Conservation (phyloP, 2,329 filamentous ascomycete species). For the Pseudocercospora musae region DNA sequence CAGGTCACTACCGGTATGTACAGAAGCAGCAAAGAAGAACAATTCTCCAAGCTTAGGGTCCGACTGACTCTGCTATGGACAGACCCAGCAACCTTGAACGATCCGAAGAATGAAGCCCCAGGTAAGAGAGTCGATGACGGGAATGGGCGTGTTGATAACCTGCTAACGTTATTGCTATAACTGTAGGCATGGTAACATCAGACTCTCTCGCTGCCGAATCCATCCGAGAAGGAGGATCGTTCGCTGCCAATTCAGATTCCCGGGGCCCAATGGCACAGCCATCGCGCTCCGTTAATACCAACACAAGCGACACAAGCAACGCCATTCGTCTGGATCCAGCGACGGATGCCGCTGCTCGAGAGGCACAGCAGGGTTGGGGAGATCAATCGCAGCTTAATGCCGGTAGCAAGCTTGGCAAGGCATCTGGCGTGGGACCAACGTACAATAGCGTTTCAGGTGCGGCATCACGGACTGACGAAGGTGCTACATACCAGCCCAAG, state of each 20-base stretch:
- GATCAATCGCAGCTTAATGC: conserved; percentile 43
- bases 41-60: not conserved
- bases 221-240: conserved; percentile 56
- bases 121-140: conserved; percentile 41
- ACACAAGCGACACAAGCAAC: conserved; percentile 54
- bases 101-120: conserved; percentile 59
- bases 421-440: conserved; percentile 36
- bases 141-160: too few species aligned
- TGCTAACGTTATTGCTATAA: too few species aligned
- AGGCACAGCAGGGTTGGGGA: conserved; percentile 39
- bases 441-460: conserved; percentile 28
- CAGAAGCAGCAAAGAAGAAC: not conserved
- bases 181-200: conserved; percentile 47
- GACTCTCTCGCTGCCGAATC: conserved; percentile 79
- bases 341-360: conserved; percentile 45
- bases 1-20: not conserved
- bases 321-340: conserved; percentile 52
- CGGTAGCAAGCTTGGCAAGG: conserved; percentile 37
- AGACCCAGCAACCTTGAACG: conserved; percentile 47
- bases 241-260: conserved; percentile 57
- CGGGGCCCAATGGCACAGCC: conserved; percentile 47
- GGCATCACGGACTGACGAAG: not conserved
- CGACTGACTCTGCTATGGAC: conserved; percentile 20
- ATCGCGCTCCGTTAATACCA: conserved; percentile 53
- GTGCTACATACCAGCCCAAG: conserved; percentile 37